Conservation (phyloP, 2,329 filamentous ascomycete species). For the Zymoseptoria pseudotritici region DNA sequence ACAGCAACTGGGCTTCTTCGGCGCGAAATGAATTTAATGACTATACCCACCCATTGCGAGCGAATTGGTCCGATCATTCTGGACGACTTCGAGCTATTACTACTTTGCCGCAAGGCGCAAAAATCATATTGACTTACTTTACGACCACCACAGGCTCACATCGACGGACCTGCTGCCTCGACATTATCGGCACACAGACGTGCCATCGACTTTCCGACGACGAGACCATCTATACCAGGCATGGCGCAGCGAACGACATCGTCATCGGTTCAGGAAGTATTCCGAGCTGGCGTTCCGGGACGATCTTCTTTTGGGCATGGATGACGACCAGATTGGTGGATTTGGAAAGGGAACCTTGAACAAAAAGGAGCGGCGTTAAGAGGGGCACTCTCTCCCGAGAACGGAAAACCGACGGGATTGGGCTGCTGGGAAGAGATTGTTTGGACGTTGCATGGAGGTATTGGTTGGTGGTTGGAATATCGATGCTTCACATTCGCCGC, state of each 20-base stretch:
- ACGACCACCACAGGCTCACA: background rate
- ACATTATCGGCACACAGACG: background rate
- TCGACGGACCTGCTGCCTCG: background rate
- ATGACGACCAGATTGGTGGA: background rate
- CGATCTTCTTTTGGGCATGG: background rate
- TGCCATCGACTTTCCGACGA: background rate
- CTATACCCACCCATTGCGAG: background rate
- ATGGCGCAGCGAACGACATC: background rate
- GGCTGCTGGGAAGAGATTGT: background rate
- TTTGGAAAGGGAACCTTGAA: background rate
- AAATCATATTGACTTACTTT: background rate
- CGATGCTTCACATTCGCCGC: background rate
- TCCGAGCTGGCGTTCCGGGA: background rate
- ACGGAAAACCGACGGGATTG: background rate
- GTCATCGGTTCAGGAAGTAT: background rate
- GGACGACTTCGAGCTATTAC: background rate
- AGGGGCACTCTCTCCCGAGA: background rate
- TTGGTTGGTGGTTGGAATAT: background rate
- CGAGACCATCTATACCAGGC: background rate
- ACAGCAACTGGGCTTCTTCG: constrained; percentile 28
- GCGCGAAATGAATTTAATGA: constrained; percentile 13
- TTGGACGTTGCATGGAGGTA: background rate
- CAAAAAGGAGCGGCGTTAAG: background rate
- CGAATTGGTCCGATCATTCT: background rate
- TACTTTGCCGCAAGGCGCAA: background rate